Conservation (phyloP, 2,329 filamentous ascomycete genomes). For the Aspergillus uvarum region DNA sequence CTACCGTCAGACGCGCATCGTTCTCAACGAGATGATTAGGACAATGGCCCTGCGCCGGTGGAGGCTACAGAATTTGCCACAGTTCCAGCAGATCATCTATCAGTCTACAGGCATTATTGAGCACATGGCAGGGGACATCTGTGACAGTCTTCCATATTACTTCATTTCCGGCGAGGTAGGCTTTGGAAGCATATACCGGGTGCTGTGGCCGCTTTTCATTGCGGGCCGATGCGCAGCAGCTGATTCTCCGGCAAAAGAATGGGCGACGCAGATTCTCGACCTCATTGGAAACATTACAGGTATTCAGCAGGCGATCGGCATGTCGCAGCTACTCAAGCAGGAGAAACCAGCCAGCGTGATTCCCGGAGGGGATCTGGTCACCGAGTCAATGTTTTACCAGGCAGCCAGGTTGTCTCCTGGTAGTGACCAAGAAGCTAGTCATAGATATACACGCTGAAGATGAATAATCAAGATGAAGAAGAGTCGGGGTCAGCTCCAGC, state of each 20-base stretch:
- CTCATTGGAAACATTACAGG: slow-evolving; percentile 1
- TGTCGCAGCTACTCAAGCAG: background rate
- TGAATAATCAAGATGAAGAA: background rate
- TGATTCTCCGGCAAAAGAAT: background rate
- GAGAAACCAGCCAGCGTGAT: background rate
- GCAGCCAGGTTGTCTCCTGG: background rate
- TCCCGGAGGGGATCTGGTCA: background rate
- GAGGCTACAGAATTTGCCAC: background rate
- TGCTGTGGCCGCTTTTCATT: slow-evolving; percentile 23
- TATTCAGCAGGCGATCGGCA: background rate
- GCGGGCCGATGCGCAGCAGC: slow-evolving; percentile 7
- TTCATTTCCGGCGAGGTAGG: slow-evolving; percentile 9
- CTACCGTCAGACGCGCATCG: slow-evolving; percentile 3
- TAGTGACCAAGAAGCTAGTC: background rate
- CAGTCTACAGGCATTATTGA: background rate
- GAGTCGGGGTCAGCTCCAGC: background rate
- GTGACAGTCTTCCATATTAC: slow-evolving; percentile 20
- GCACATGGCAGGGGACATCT: slow-evolving; percentile 18
- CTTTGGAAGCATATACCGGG: slow-evolving; percentile 13
- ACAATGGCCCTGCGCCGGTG: background rate
- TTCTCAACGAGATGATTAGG: slow-evolving; percentile 5
- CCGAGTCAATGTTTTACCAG: background rate
- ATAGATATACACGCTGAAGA: background rate
- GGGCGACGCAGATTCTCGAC: slow-evolving; percentile 9
- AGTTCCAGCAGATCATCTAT: background rate